Conservation (phyloP, 495 filamentous ascomycete species). For the Aspergillus campestris region DNA sequence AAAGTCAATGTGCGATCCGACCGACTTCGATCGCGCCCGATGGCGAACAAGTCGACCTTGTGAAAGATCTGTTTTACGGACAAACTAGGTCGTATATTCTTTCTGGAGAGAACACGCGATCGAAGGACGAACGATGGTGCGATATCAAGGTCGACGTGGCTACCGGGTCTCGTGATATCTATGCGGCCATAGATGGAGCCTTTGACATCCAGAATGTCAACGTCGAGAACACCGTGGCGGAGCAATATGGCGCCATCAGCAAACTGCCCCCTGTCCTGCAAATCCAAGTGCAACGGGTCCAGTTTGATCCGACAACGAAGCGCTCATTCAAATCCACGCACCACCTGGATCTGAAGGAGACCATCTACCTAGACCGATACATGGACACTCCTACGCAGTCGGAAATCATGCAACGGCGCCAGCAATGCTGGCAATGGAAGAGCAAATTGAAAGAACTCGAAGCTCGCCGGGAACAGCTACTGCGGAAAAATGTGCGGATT, state of each 20-base stretch:
- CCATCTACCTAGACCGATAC: slow-evolving; percentile 83
- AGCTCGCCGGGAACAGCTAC: slow-evolving; percentile 36
- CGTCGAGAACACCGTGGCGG: slow-evolving; percentile 51
- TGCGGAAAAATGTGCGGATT: slow-evolving; percentile 34
- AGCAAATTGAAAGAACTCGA: slow-evolving; percentile 50
- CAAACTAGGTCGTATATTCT: slow-evolving; percentile 45
- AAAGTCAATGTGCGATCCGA: slow-evolving; percentile 80
- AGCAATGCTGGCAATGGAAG: slow-evolving; percentile 68
- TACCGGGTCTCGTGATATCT: slow-evolving; percentile 58
- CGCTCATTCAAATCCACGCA: slow-evolving; percentile 67
- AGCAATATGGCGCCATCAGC: slow-evolving; percentile 69
- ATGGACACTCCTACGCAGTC: slow-evolving; percentile 55
- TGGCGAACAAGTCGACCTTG: slow-evolving; percentile 70
- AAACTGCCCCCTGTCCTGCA: slow-evolving; percentile 76
- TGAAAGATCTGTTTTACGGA: slow-evolving; percentile 61
- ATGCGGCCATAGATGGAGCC: slow-evolving; percentile 73
- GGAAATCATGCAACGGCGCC: slow-evolving; percentile 50
- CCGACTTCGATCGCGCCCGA: slow-evolving; percentile 49
- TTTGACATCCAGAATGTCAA: slow-evolving; percentile 71
- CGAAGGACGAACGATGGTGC: slow-evolving; percentile 51
- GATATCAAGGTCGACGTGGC: slow-evolving; percentile 58
- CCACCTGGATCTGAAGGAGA: slow-evolving; percentile 64
- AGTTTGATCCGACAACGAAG: slow-evolving; percentile 53
- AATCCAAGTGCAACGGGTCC: slow-evolving; percentile 76
- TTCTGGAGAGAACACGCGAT: slow-evolving; percentile 33